A percentile compares a stretch with the other conserved stretches of the same genome.
Conservation (phyloP, 2,329 filamentous ascomycete genomes). For the Aspergillus caelatus region DNA sequence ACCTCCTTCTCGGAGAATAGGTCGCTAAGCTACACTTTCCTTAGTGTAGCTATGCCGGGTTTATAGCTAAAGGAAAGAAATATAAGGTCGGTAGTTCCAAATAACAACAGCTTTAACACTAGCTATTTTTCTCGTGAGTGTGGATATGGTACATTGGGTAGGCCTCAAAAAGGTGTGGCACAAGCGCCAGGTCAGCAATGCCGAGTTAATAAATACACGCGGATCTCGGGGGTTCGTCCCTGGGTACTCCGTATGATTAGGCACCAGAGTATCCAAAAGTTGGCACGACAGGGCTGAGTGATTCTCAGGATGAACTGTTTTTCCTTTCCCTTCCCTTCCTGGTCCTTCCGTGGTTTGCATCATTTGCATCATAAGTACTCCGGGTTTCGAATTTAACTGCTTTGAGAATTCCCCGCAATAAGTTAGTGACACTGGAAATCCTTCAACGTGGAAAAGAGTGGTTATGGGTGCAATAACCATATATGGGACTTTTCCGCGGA, state of each 20-base stretch:
- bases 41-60: not conserved
- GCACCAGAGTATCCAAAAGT: conserved; percentile 17
- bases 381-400: not conserved
- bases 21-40: not conserved
- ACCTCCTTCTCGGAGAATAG: conserved; percentile 4
- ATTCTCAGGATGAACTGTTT: not conserved
- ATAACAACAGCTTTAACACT: not conserved
- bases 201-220: not conserved
- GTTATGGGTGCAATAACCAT: too few relatives aligned
- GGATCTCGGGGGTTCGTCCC: conserved; percentile 7
- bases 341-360: not conserved
- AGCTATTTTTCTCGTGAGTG: not conserved
- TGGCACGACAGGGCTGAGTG: not conserved
- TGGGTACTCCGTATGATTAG: conserved; percentile 7
- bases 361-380: not conserved
- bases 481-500: not conserved
- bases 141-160: not conserved
- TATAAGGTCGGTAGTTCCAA: not conserved
- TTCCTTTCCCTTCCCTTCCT: conserved; percentile 8
- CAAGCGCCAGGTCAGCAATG: not conserved
- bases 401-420: not conserved
- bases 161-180: not conserved
- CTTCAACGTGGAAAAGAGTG: too few relatives aligned
- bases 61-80: not conserved
- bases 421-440: not conserved